Conservation (phyloP, 345 rosid species). For the Syzygium jambos region DNA sequence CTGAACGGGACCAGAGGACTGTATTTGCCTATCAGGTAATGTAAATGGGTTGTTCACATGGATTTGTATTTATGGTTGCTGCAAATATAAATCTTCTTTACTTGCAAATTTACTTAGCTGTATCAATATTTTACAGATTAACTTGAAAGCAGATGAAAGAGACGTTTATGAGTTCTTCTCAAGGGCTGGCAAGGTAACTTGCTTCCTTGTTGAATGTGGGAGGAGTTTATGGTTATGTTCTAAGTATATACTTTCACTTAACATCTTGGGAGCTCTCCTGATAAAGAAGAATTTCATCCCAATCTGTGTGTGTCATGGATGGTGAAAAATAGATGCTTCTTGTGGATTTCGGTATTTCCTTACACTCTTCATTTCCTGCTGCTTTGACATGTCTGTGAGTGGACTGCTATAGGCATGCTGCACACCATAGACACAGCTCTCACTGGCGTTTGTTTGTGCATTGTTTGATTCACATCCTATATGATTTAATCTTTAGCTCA, state of each 20-base stretch:
- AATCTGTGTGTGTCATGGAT: background rate
- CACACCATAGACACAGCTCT: background rate
- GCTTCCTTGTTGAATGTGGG: background rate
- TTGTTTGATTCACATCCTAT: background rate
- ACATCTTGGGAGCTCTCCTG: background rate
- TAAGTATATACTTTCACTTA: background rate
- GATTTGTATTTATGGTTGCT: background rate
- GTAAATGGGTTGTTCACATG: background rate
- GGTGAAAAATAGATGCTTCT: background rate
- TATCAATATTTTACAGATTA: conserved; percentile 37
- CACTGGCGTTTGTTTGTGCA: background rate
- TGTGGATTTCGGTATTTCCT: background rate
- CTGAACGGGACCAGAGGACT: conserved; percentile 98
- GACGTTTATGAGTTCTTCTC: conserved; percentile 92
- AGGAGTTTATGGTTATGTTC: background rate
- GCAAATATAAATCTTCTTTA: background rate
- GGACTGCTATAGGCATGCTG: background rate
- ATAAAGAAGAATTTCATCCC: background rate
- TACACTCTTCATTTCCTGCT: background rate
- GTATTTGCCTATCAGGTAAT: conserved; percentile 98
- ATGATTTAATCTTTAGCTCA: background rate
- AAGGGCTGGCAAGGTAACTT: conserved; percentile 88
- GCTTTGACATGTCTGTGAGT: background rate
- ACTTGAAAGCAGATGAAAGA: conserved; percentile 90
- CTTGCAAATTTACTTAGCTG: background rate